phyloP scores from a whole-genome alignment of 2,329 filamentous ascomycete species.

The Emericellopsis cladophorae region DNA sequence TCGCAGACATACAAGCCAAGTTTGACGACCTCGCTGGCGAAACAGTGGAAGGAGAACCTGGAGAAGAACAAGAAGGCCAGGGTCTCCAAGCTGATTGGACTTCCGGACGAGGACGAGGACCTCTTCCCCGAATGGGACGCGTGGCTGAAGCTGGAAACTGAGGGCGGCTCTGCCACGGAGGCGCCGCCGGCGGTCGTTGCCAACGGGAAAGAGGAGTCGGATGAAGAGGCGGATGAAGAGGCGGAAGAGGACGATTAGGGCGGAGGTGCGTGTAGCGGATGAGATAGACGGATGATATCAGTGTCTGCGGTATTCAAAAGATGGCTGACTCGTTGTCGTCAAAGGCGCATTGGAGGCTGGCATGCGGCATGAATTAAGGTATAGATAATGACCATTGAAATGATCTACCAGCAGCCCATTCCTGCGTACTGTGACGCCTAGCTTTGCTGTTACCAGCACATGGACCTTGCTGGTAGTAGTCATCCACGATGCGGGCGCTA shows the following conservation, averaged over 20 bases:
- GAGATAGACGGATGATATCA: not conserved
- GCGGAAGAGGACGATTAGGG: conserved; percentile 1
- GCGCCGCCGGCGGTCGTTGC: conserved; percentile 1
- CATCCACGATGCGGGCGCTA: too few relatives aligned
- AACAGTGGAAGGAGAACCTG: conserved; percentile 69
- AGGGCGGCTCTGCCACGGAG: conserved; percentile 35
- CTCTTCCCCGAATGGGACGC: conserved; percentile 96
- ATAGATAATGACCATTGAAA: conserved; percentile 1
- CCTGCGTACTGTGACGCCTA: too few relatives aligned
- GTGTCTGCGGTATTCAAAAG: conserved; percentile 1
- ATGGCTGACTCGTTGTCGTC: not conserved
- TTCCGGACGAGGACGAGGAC: conserved; percentile 72
- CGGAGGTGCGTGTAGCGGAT: not conserved
- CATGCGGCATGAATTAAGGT: not conserved
- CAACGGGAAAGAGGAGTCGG: conserved; percentile 12
- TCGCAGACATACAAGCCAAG: conserved; percentile 93
- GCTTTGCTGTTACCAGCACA: too few relatives aligned
- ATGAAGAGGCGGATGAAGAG: conserved; percentile 3
- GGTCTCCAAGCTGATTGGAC: conserved; percentile 70
- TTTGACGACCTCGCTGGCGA: conserved; percentile 51
- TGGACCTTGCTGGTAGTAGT: too few relatives aligned
- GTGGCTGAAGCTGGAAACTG: conserved; percentile 68
- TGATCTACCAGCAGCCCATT: too few relatives aligned
- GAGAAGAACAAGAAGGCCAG: conserved; percentile 79
- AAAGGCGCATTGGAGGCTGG: not conserved